Base-by-base conservation (phyloP, 345 rosid genomes). In the Lepidium sativum region DNA sequence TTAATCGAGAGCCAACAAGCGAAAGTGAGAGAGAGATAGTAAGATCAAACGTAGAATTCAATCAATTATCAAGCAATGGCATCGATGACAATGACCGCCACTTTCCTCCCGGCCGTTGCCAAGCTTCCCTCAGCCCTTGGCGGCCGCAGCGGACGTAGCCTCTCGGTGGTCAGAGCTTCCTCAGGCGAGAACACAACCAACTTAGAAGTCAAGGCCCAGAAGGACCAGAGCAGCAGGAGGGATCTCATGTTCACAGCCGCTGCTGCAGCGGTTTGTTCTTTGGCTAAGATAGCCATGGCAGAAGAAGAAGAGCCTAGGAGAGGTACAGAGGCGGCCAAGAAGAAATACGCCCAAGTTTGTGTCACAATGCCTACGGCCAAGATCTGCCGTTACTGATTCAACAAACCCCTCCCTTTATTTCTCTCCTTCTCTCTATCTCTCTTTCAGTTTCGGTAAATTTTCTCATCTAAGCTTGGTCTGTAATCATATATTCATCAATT, bases 361-460 rank as follows among this genome's bases (percentile, higher is more conserved):
- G 84, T 89, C 23, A 80, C 85, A 5, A 82, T 80, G 85, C 97
- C 97, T 9, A 81, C 97, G 0, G 92, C 95, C 57, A 71, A 65
- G 9, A 68, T 81, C 73, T 87, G 92, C 60, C 84, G 17, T 79
- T 79, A 85, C 50, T 80, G 86, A 84, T 72, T 65, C 41, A 39
- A 37, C 65, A 14, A 39, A 27, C 6, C 0, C 48, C 21, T 33
- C 27, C 47, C 32, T 35, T 35, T 54, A 64, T 71, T 38, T 40
- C 70, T 32, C 35, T 63, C 51, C 31, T 6, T 27, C 31, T 27
- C 31, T 27, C 31, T 27, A 27, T 31, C 52, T 54, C 45, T 45
- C 57, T 60, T 43, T 69, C 61, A 17, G 16, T 65, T 50, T 65
- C 47, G 47, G 75, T 71, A 48, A 63, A 56, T 48, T 55, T 63